Conservation (phyloP, 495 filamentous ascomycete species). For the Daldinia bambusicola region DNA sequence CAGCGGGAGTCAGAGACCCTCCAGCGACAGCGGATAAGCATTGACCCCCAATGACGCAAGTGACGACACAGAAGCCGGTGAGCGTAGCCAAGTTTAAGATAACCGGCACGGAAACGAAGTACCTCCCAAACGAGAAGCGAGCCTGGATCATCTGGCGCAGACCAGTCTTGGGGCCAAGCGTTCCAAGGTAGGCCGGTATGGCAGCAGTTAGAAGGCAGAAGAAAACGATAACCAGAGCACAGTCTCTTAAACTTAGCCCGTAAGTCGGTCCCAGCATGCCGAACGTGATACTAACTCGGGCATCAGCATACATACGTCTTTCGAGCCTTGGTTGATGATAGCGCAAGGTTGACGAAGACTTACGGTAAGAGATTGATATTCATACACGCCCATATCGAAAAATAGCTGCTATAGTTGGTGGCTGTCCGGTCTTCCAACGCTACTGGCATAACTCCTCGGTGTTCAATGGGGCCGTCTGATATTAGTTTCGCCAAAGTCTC, state of each 20-base stretch:
- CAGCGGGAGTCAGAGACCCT: slow-evolving; percentile 56
- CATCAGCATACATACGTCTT: slow-evolving; percentile 41
- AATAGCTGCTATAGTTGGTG: slow-evolving; percentile 58
- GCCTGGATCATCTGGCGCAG: slow-evolving; percentile 67
- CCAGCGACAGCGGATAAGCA: slow-evolving; percentile 63
- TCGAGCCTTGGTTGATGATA: slow-evolving; percentile 2
- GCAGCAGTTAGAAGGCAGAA: slow-evolving; percentile 62
- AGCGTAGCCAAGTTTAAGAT: slow-evolving; percentile 62
- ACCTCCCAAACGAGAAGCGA: slow-evolving; percentile 63
- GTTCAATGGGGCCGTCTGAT: slow-evolving; percentile 48
- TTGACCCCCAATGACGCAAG: slow-evolving; percentile 58
- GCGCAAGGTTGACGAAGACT: slow-evolving; percentile 22
- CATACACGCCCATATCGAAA: slow-evolving; percentile 59
- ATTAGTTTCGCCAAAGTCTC: slow-evolving; percentile 4
- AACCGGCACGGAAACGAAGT: slow-evolving; percentile 57
- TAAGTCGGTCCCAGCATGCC: slow-evolving; percentile 65
- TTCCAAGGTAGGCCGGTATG: slow-evolving; percentile 62
- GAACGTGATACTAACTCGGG: slow-evolving; percentile 60
- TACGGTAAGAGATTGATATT: slow-evolving; percentile 57
- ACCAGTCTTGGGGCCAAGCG: slow-evolving; percentile 61
- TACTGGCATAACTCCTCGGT: slow-evolving; percentile 62
- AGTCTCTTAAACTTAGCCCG: slow-evolving; percentile 59
- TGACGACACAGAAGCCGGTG: slow-evolving; percentile 61
- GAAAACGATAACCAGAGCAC: slow-evolving; percentile 64
- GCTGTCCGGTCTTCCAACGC: slow-evolving; percentile 62